Percentiles rank a stretch among this genome's conserved stretches.
These are phyloP conservation scores for Collybiopsis luxurians DNA, from an alignment of 768 basidiomycete genomes.

Conservation along the genomic window DNA sequence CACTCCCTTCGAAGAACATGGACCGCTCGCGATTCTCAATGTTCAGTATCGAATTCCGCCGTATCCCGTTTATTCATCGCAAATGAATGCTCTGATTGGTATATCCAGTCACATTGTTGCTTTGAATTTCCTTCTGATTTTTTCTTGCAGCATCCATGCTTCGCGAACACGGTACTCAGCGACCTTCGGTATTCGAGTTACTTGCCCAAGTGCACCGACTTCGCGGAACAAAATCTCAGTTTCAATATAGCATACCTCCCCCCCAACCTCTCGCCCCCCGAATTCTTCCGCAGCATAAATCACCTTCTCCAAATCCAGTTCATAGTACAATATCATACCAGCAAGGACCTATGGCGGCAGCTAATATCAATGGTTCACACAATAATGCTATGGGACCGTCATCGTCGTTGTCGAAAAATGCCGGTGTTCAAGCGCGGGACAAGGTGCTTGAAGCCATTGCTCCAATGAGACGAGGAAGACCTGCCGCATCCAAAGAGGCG, in stretches of 20 bases:
- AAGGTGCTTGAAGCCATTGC: conserved; percentile 78
- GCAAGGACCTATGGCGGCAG: conserved; percentile 18
- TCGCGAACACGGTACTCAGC: conserved; percentile 81
- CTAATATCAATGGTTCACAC: conserved; percentile 8
- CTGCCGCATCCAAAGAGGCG: conserved; percentile 33
- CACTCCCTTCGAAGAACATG: conserved; percentile 98
- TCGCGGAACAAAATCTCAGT: conserved; percentile 82
- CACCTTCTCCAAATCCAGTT: conserved; percentile 21
- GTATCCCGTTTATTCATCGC: conserved; percentile 81
- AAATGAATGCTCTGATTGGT: conserved; percentile 86
- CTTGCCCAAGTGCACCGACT: conserved; percentile 80
- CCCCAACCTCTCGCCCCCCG: conserved; percentile 46
- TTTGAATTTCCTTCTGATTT: conserved; percentile 13
- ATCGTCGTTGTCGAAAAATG: conserved; percentile 32
- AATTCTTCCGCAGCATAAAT: conserved; percentile 26
- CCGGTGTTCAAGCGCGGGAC: conserved; percentile 69
- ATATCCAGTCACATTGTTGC: no score
- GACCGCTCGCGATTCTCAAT: conserved; percentile 92
- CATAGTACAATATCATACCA: conserved; percentile 27
- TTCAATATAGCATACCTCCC: conserved; percentile 59
- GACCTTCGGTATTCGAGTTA: conserved; percentile 87
- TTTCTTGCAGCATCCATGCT: conserved; percentile 76
- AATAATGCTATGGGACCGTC: conserved; percentile 1
- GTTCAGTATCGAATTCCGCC: conserved; percentile 92
- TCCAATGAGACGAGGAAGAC: conserved; percentile 74